Evolutionary conservation across 2,329 filamentous ascomycete genomes (phyloP), one percentile per base, ranked within the genome.

Genomic region (Ilyonectria mors-panacis): DNA sequence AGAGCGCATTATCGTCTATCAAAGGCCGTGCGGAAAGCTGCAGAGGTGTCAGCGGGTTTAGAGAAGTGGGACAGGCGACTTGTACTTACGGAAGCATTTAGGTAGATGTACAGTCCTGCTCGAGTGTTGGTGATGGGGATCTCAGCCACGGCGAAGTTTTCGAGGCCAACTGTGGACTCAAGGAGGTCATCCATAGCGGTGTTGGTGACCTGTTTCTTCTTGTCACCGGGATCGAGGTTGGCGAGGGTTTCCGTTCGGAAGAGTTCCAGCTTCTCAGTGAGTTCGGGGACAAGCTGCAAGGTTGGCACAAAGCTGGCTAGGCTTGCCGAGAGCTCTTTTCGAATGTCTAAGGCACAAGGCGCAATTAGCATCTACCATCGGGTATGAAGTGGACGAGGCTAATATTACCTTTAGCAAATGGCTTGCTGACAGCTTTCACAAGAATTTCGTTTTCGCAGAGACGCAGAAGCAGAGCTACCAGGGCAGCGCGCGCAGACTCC

Each of bases 11-110:
- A 75, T 98, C 95, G 75, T 98, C 95, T 33, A 97, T 88, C 23
- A 97, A 83, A 0, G 95, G 95, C 35, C 94, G 89, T 35, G 91
- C 94, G 68, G 93, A 89, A 60, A 97, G 90, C 93, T 96, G 44
- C 2, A 10, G 7, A 3, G 7, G 17, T 35, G 30, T 76, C 50
- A 76, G 67, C 17, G 72, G n/a, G 48, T 13, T 6, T 6, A 30
- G 7, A 33, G 17, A 7, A 1, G 19, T 1, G n/a, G 9, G 23
- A 6, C 2, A 0, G 2, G 3, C 15, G n/a, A 19, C 12, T 44
- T 33, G 19, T 28, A 53, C 89, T 71, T 83, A 96, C 93, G 78
- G 93, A 87, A 62, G 94, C 90, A 77, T 94, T 96, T 9, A 98
- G 83, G 78, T 95, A 96, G 7, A 97, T 86, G 77, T 96, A 97